Percentiles rank a stretch among this genome's conserved stretches.
phyloP scores from a whole-genome alignment of 768 basidiomycete genomes.

The Tricholoma bakamatsutake region DNA sequence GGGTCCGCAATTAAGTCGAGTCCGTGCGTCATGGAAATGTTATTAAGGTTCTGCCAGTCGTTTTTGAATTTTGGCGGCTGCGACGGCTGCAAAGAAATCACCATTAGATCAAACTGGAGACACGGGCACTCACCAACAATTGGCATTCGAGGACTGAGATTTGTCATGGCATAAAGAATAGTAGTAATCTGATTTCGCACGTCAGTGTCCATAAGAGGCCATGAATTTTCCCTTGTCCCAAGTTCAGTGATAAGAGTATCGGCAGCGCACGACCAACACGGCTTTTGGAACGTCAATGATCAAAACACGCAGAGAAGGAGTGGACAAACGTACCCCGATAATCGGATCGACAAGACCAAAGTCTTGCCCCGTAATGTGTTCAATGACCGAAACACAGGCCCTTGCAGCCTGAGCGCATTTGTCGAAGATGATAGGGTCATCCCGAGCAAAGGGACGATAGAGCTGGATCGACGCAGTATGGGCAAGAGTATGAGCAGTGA shows the following conservation, averaged over 20 bases:
- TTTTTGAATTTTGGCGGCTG: slow-evolving; percentile 37
- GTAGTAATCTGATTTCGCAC: slow-evolving; percentile 56
- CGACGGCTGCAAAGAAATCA: slow-evolving; percentile 23
- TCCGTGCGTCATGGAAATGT: neutral
- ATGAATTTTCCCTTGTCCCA: slow-evolving; percentile 55
- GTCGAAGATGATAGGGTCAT: slow-evolving; percentile 55
- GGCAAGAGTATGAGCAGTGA: slow-evolving; percentile 59
- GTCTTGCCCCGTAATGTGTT: slow-evolving; percentile 57
- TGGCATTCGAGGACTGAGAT: slow-evolving; percentile 54
- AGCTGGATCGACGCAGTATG: slow-evolving; percentile 63
- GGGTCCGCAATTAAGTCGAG: neutral
- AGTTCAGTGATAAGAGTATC: slow-evolving; percentile 65
- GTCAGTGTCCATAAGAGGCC: slow-evolving; percentile 57
- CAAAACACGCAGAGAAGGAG: slow-evolving; percentile 3
- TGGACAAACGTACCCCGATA: slow-evolving; percentile 50
- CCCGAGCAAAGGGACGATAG: slow-evolving; percentile 54
- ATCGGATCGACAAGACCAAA: slow-evolving; percentile 74
- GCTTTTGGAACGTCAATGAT: slow-evolving; percentile 30
- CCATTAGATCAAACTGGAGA: neutral
- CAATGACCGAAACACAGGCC: slow-evolving; percentile 52
- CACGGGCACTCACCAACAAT: slow-evolving; percentile 35
- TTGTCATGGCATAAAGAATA: slow-evolving; percentile 59
- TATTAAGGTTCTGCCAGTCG: slow-evolving; percentile 27
- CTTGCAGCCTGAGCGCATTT: slow-evolving; percentile 65
- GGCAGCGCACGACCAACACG: slow-evolving; percentile 67